A percentile compares a stretch with the other conserved stretches of the same genome.
Conservation (phyloP, 495 filamentous ascomycete genomes). For the Penicillium argentinense region DNA sequence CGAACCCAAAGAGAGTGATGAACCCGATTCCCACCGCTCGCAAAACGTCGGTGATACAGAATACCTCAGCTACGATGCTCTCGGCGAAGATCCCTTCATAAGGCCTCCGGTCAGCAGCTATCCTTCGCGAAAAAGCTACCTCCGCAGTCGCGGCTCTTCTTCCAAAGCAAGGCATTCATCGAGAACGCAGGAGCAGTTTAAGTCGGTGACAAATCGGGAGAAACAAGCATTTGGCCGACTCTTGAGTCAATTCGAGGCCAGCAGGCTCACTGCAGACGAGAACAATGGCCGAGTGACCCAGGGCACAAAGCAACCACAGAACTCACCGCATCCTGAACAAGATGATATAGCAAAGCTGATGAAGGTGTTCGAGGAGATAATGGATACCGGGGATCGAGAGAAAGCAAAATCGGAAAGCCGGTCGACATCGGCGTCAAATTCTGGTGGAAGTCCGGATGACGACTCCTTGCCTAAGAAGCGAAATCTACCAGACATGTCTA, state of each 20-base stretch:
- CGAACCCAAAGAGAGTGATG: neutral
- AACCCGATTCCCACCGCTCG: neutral
- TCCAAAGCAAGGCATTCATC: neutral
- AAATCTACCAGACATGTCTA: neutral
- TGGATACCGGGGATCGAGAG: neutral
- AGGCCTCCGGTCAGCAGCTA: neutral
- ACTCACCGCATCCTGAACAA: no score
- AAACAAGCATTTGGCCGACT: conserved; percentile 10
- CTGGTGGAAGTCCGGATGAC: neutral
- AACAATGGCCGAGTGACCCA: neutral
- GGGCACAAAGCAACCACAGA: conserved; percentile 2
- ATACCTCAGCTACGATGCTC: no score
- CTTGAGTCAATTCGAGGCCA: neutral
- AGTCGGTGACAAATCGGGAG: conserved; percentile 24
- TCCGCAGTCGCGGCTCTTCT: conserved; percentile 26
- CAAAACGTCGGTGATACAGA: no score
- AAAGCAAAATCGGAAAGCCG: neutral
- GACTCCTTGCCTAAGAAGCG: neutral
- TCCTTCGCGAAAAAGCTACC: conserved; percentile 19
- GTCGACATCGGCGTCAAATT: neutral
- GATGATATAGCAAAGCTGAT: conserved; percentile 29
- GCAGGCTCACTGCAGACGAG: no score
- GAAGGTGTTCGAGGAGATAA: conserved; percentile 24
- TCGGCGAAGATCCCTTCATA: no score
- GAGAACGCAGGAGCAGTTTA: neutral